phyloP scores from a whole-genome alignment of 441 rosid species.

The Syzygium syzygioides region DNA sequence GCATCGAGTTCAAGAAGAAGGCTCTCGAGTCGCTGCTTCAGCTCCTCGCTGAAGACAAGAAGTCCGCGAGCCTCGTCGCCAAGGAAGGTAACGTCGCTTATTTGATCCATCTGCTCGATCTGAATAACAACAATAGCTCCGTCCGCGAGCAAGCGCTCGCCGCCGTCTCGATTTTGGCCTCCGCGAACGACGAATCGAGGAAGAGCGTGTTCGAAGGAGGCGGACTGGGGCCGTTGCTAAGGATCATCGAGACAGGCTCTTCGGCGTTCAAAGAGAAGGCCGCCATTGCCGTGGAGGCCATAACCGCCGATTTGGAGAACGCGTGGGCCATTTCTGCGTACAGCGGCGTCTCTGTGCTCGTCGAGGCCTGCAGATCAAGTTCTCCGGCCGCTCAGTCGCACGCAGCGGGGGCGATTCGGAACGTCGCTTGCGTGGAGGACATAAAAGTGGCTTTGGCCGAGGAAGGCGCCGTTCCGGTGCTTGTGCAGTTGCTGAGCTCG shows the following conservation, averaged over 20 bases:
- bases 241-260: slow-evolving; percentile 57
- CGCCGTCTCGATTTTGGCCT: slow-evolving; percentile 55
- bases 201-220: slow-evolving; percentile 61
- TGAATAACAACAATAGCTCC: slow-evolving; percentile 27
- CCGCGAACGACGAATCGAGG: slow-evolving; percentile 47
- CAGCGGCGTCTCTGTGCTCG: slow-evolving; percentile 48
- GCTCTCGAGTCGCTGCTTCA: slow-evolving; percentile 65
- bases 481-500: slow-evolving; percentile 39
- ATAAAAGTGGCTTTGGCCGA: slow-evolving; percentile 47
- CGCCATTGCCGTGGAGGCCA: slow-evolving; percentile 57
- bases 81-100: slow-evolving; percentile 64
- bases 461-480: slow-evolving; percentile 64
- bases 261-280: slow-evolving; percentile 52
- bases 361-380: slow-evolving; percentile 65
- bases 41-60: slow-evolving; percentile 46
- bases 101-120: slow-evolving; percentile 54
- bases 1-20: slow-evolving; percentile 64
- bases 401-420: slow-evolving; percentile 56
- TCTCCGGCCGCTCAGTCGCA: slow-evolving; percentile 40
- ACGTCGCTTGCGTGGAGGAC: slow-evolving; percentile 52
- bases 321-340: slow-evolving; percentile 70
- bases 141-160: slow-evolving; percentile 62
- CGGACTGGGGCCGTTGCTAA: slow-evolving; percentile 60
- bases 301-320: slow-evolving; percentile 61
- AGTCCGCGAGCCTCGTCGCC: slow-evolving; percentile 43